Base-by-base conservation (phyloP, 2,329 filamentous ascomycete genomes). In the Didymella glomerata region DNA sequence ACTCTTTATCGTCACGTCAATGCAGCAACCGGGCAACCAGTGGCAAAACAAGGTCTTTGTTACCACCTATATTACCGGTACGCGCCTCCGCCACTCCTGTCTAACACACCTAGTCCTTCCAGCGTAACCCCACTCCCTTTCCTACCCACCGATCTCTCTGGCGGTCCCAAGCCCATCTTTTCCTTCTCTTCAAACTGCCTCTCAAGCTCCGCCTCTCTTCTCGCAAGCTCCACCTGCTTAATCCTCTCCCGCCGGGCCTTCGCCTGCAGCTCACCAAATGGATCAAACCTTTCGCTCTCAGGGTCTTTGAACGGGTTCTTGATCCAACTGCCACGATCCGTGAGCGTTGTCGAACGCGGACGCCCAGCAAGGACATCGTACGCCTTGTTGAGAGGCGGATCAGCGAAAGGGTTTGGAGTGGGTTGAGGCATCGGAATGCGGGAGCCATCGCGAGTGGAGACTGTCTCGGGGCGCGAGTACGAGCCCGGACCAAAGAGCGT, bases 261-360 rank as follows among this genome's bases (percentile, higher is more conserved):
- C 27, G 70, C 71, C 38, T 75, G 68, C 51, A 77, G 45, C 58
- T 76, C 73, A 10, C 75, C 75, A 63, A 77, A 77, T 0, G 75
- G 75, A 64, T 77, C 75, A 32, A 77, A 77, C 1, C 75, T 68
- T 22, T 76, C 71, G 36, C 69, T 73, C 13, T 66, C 66, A 0
- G 75, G 75, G 41, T 77, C 65, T 18, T 67, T 67, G 64, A 77
- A 77, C 0, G 75, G 75, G 44, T 77, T 77, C 55, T 70, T 58
- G 14, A 70, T 49, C 75, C 75, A 77, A 22, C 66, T 70, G 1
- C 72, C 73, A 0, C 73, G 67, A 54, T 77, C 72, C 0, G 75
- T 77, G 3, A 77, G 57, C 4, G 75, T 77, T 0, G 74, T 76
- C 0, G 68, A 73, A 7, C 72, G 51, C 1, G 74, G 74, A 1